Evolutionary conservation across 345 rosid species (phyloP).

Genomic region (Fremontodendron californicum): DNA sequence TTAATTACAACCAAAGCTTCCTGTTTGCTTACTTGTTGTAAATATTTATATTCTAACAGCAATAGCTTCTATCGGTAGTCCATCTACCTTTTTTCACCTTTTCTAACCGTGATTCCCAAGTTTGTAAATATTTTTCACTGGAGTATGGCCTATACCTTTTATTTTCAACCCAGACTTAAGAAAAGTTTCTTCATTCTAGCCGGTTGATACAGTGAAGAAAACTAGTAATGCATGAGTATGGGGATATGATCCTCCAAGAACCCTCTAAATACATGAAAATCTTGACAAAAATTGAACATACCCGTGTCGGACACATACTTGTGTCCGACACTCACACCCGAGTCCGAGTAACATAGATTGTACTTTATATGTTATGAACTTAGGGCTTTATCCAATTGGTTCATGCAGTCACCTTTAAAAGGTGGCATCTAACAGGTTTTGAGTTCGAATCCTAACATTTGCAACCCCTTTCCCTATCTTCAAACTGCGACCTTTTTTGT

Average conservation of each 20-base stretch:
- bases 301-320: too few species aligned
- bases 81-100: not conserved
- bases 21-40: not conserved
- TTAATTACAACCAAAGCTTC: not conserved
- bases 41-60: not conserved
- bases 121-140: not conserved
- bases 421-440: too few species aligned
- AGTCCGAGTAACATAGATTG: too few species aligned
- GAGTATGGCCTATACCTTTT: not conserved
- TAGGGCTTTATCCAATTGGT: too few species aligned
- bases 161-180: not conserved
- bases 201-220: not conserved
- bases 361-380: too few species aligned
- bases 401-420: not conserved
- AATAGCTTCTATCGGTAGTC: not conserved
- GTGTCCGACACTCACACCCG: too few species aligned
- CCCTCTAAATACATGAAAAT: too few species aligned
- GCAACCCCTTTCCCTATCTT: too few species aligned
- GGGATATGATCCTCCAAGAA: too few species aligned
- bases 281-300: too few species aligned
- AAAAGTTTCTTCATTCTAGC: not conserved
- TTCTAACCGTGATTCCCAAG: not conserved
- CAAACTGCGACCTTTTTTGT: too few species aligned
- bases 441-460: too few species aligned
- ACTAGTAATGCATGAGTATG: not conserved